Base-by-base conservation (phyloP, 1,284 basidiomycete genomes). In the Malassezia sympodialis region DNA sequence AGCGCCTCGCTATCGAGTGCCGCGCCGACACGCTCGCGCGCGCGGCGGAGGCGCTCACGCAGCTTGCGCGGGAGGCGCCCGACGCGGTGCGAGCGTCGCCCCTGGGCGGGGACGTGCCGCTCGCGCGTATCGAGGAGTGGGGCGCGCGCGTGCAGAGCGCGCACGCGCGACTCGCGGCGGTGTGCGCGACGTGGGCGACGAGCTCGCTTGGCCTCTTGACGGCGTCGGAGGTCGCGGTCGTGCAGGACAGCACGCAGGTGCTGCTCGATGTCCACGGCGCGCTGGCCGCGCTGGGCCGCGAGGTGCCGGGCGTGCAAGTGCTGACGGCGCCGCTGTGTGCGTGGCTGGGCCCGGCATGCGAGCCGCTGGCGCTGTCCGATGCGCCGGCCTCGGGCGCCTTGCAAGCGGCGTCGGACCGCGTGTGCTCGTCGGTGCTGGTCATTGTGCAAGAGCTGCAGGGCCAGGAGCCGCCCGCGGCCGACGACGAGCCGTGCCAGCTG, bases 361-460 rank as follows among this genome's bases (percentile, higher is more conserved):
- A 2, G 12, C 19, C 35, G 17, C 21, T 30, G 12, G 14, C 3
- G 6, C 11, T 26, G 4, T 5, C 24, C 4, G n/a, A 34, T 12
- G 10, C 26, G 8, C n/a, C 46, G 14, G 46, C 7, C 15, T 24
- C 31, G 26, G 17, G 27, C 10, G 30, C 23, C 15, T 12, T 24
- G 7, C 39, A 43, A 24, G 26, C 52, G 2, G 30, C n/a, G 10
- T 41, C 39, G 8, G 60, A 67, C 56, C 37, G 44, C 2, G 40
- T 73, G 32, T 56, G 72, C 34, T 68, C 63, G n/a, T 66, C 66
- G 1, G 58, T 73, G 6, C 47, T 73, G 14, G 62, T 72, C 41
- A 62, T 73, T 21, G 66, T 66, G 15, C 71, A 73, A 50, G 69
- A 71, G 15, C 32, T 72, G 8, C 60, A 53, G n/a, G 24, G 17